Evolutionary conservation across 75 land plant genomes (phyloP).

Genomic region (Ceratopteris richardii): DNA sequence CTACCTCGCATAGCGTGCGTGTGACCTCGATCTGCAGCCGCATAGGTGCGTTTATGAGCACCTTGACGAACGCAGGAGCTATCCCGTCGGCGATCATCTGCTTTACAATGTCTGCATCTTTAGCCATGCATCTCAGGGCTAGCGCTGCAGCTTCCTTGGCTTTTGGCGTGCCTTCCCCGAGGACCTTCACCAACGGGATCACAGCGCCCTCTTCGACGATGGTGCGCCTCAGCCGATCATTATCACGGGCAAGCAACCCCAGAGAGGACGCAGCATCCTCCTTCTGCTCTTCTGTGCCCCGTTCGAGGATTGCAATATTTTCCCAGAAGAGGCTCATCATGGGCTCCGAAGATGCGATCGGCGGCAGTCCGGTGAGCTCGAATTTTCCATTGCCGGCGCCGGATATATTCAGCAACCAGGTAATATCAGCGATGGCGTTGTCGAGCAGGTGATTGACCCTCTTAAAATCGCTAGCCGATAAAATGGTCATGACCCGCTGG

Average conservation of each 20-base stretch:
- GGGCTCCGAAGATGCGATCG: slow-evolving; percentile 89
- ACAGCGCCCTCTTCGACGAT: slow-evolving; percentile 80
- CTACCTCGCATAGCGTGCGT: slow-evolving; percentile 48
- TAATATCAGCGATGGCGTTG: slow-evolving; percentile 62
- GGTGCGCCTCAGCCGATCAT: slow-evolving; percentile 50
- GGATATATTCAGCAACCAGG: slow-evolving; percentile 74
- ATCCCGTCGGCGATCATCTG: slow-evolving; percentile 51
- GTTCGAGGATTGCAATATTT: slow-evolving; percentile 61
- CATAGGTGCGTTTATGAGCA: slow-evolving; percentile 58
- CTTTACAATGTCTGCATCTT: slow-evolving; percentile 52
- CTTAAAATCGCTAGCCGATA: slow-evolving; percentile 35
- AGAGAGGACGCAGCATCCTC: slow-evolving; percentile 53
- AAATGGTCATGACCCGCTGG: slow-evolving; percentile 12
- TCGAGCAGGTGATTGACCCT: slow-evolving; percentile 46
- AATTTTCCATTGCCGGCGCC: slow-evolving; percentile 19
- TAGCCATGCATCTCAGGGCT: slow-evolving; percentile 56
- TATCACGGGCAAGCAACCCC: slow-evolving; percentile 50
- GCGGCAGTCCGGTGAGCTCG: slow-evolving; percentile 50
- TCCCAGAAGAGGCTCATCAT: slow-evolving; percentile 76
- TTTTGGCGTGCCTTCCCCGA: slow-evolving; percentile 22
- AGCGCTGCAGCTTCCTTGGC: slow-evolving; percentile 60
- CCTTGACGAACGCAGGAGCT: slow-evolving; percentile 54
- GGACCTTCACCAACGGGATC: slow-evolving; percentile 45
- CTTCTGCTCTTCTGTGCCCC: slow-evolving; percentile 37
- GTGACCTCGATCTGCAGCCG: slow-evolving; percentile 65